These are phyloP conservation scores for Xylaria intraflava DNA, from an alignment of 495 filamentous ascomycete genomes.

Conservation along the genomic window DNA sequence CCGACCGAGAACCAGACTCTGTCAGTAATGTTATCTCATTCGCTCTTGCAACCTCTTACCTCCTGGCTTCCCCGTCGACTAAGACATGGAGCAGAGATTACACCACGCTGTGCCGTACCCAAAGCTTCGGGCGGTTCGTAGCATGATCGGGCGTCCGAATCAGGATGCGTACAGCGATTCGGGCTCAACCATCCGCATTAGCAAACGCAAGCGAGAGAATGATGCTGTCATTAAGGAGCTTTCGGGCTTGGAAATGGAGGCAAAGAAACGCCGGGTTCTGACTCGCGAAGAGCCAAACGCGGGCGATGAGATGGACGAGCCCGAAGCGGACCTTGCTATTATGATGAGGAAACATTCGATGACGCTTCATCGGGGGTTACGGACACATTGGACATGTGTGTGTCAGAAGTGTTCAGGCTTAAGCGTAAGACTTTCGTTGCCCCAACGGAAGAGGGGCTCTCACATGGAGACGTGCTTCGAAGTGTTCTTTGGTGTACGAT, in stretches of 20 bases:
- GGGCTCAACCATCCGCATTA: not conserved
- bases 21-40: not conserved
- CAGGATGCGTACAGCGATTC: constrained; percentile 14
- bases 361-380: constrained; percentile 15
- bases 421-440: constrained; percentile 26
- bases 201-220: not conserved
- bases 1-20: not conserved
- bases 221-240: not conserved
- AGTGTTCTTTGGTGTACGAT: constrained; percentile 23
- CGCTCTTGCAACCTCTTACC: not conserved
- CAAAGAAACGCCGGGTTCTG: not conserved
- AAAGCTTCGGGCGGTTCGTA: not conserved
- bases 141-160: constrained; percentile 16
- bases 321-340: not conserved
- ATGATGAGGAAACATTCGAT: not conserved
- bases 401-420: constrained; percentile 31
- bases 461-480: not conserved
- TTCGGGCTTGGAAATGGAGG: not conserved
- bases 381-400: constrained; percentile 26
- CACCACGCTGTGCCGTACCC: not conserved
- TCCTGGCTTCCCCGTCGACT: not conserved
- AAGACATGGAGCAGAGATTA: not conserved
- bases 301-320: not conserved
- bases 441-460: constrained; percentile 7
- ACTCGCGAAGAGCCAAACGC: not conserved